Evolutionary conservation across 371 early-diverging fungal species (phyloP).

Genomic region (Massospora cicadina): DNA sequence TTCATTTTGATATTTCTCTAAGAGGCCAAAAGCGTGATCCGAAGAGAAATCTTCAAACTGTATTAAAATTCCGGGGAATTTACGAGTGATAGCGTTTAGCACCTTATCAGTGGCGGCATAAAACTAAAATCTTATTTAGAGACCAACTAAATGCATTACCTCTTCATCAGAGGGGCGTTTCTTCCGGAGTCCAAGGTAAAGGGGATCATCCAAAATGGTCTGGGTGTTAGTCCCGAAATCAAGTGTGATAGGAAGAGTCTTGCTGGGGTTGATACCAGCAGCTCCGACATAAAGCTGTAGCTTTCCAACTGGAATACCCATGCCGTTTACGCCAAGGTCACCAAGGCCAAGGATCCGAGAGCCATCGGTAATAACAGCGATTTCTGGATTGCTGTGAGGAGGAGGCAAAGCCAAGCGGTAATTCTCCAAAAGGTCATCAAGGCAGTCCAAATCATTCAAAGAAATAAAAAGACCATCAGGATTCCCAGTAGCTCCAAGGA

Average conservation of each 20-base stretch:
- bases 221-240: constrained; percentile 82
- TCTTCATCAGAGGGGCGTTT: constrained; percentile 44
- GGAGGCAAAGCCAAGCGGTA: constrained; percentile 22
- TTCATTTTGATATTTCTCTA: constrained; percentile 42
- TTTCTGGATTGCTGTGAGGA: constrained; percentile 35
- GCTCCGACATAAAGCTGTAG: constrained; percentile 77
- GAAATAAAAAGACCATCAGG: constrained; percentile 77
- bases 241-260: constrained; percentile 70
- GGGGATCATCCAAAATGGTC: constrained; percentile 51
- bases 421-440: constrained; percentile 49
- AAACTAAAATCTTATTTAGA: constrained; percentile 24
- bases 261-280: constrained; percentile 71
- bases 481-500: constrained; percentile 51
- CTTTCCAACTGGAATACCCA: constrained; percentile 86
- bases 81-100: constrained; percentile 39
- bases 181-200: constrained; percentile 64
- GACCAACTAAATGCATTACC: constrained; percentile 13
- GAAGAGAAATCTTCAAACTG: constrained; percentile 89
- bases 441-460: constrained; percentile 42
- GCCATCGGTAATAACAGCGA: constrained; percentile 83
- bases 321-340: constrained; percentile 77
- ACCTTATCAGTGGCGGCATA: constrained; percentile 64
- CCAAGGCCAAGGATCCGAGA: constrained; percentile 84
- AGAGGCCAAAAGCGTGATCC: constrained; percentile 63
- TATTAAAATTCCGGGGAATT: constrained; percentile 58